Conservation (phyloP, 768 basidiomycete genomes). For the Cystofilobasidium ferigula region DNA sequence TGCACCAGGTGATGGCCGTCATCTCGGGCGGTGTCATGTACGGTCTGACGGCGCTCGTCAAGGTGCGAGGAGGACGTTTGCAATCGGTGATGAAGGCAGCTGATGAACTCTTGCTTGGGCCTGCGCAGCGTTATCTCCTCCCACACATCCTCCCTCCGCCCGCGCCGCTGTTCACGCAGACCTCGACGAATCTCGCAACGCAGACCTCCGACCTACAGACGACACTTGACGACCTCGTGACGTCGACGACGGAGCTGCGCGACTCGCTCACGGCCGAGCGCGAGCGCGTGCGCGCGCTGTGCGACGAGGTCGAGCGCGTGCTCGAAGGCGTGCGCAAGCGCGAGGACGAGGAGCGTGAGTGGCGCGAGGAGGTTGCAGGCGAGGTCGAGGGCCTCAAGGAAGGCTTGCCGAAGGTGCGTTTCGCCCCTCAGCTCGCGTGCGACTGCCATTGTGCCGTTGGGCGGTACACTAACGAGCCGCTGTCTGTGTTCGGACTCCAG, state of each 20-base stretch:
- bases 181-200: conserved; percentile 67
- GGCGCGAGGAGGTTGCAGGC: conserved; percentile 81
- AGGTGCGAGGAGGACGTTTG: conserved; percentile 42
- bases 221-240: conserved; percentile 65
- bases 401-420: conserved; percentile 77
- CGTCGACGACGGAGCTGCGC: conserved; percentile 61
- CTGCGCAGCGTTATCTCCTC: conserved; percentile 68
- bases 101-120: not conserved
- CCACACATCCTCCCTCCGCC: conserved; percentile 85
- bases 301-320: conserved; percentile 58
- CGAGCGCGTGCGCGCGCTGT: conserved; percentile 57
- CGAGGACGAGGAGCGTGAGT: conserved; percentile 67
- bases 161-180: conserved; percentile 76
- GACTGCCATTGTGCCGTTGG: not conserved
- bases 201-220: conserved; percentile 84
- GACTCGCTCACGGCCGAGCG: conserved; percentile 65
- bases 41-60: conserved; percentile 66
- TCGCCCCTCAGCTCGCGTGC: not conserved
- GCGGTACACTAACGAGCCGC: not conserved
- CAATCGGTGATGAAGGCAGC: not conserved
- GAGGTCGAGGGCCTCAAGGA: conserved; percentile 83
- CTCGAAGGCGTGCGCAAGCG: conserved; percentile 66
- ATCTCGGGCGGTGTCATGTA: conserved; percentile 76
- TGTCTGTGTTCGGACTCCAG: not conserved
- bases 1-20: conserved; percentile 74